Conservation (phyloP, 2,329 filamentous ascomycete genomes). For the Arachnomyces sp. region DNA sequence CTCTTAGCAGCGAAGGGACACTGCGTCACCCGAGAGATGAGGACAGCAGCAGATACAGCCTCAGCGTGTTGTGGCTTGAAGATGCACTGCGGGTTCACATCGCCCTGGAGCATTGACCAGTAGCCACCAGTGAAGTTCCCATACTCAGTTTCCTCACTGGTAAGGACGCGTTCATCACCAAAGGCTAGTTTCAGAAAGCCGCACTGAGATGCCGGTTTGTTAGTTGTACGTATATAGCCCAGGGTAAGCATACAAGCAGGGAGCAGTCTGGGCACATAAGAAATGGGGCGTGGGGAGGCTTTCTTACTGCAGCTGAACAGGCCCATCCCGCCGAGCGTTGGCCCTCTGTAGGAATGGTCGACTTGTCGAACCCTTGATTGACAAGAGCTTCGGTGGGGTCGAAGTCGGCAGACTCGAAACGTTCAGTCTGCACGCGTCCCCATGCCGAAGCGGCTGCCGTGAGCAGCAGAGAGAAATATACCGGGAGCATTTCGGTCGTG, state of each 20-base stretch:
- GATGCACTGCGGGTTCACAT: conserved; percentile 10
- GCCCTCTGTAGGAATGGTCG: conserved; percentile 4
- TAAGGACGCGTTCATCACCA: conserved; percentile 7
- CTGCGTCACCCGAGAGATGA: conserved; percentile 21
- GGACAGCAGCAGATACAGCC: conserved; percentile 24
- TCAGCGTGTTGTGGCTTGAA: conserved; percentile 22
- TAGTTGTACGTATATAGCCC: not conserved
- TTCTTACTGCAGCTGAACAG: conserved; percentile 8
- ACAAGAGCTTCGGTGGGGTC: conserved; percentile 11
- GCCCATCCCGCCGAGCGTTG: conserved; percentile 5
- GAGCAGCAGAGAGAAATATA: not conserved
- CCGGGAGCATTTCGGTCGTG: not conserved
- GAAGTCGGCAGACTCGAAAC: conserved; percentile 10
- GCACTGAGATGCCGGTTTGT: conserved; percentile 2
- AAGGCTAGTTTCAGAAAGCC: conserved; percentile 7
- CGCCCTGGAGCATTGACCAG: conserved; percentile 12
- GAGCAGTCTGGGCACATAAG: not conserved
- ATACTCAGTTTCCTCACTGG: conserved; percentile 5
- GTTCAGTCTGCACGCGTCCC: not conserved
- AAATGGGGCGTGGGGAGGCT: not conserved
- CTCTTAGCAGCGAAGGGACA: conserved; percentile 48
- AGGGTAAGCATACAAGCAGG: not conserved
- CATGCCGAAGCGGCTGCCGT: not conserved
- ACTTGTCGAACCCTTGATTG: conserved; percentile 7
- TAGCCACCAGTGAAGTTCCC: conserved; percentile 9